Evolutionary conservation across 176 grass and related monocot genomes (phyloP).

Genomic region (Aegilops tauschii): DNA sequence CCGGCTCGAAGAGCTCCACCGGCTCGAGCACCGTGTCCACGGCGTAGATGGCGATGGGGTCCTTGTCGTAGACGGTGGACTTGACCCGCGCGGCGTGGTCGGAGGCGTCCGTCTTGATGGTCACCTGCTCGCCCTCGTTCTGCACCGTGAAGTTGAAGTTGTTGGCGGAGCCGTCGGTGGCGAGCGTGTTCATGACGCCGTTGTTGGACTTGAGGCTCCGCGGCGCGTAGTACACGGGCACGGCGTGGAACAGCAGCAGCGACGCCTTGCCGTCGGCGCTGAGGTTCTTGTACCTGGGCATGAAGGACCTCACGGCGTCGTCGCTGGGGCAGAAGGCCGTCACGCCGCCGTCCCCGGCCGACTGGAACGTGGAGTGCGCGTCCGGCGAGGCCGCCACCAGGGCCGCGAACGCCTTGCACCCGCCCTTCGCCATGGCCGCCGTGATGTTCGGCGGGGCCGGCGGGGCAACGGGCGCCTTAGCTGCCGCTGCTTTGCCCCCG

Average conservation of each 20-base stretch:
- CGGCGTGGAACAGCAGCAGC: conserved; percentile 74
- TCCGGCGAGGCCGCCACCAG: conserved; percentile 31
- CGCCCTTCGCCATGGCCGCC: conserved; percentile 57
- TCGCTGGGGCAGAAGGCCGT: conserved; percentile 77
- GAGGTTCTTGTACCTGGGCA: conserved; percentile 71
- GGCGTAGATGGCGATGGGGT: conserved; percentile 69
- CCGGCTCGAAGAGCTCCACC: conserved; percentile 66
- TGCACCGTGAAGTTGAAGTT: conserved; percentile 89
- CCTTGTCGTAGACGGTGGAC: conserved; percentile 53
- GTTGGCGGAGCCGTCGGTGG: conserved; percentile 66
- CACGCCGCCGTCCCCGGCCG: conserved; percentile 46
- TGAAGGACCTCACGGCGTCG: conserved; percentile 51
- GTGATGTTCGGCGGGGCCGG: conserved; percentile 67
- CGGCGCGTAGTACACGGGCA: conserved; percentile 73
- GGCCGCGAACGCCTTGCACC: conserved; percentile 75
- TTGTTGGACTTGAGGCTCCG: conserved; percentile 74
- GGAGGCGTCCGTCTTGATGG: conserved; percentile 42
- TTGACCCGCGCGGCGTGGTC: conserved; percentile 40
- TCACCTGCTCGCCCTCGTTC: conserved; percentile 71
- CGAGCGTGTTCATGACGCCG: conserved; percentile 81
- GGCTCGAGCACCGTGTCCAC: conserved; percentile 60
- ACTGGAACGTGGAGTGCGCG: conserved; percentile 39
- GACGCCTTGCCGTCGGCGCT: conserved; percentile 59
- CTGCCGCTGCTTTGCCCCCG: conserved; percentile 1
- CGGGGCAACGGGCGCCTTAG: conserved; percentile 30